Conservation (phyloP, 2,329 filamentous ascomycete genomes). For the Nakataea oryzae region DNA sequence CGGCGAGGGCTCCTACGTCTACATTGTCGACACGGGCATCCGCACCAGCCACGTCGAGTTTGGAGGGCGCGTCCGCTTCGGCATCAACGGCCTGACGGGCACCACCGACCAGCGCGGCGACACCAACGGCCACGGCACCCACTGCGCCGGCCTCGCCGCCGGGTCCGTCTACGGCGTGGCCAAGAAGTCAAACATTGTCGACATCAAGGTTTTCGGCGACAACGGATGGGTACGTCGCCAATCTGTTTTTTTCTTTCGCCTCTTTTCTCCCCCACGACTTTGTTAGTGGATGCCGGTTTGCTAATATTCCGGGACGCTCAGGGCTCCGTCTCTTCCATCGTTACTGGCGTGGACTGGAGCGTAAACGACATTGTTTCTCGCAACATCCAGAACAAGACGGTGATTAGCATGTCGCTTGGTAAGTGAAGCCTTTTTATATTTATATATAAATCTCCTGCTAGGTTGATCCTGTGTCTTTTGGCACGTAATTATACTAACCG, state of each 20-base stretch:
- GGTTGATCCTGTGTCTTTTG: background rate
- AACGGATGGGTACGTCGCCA: slow-evolving; percentile 20
- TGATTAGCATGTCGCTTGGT: slow-evolving; percentile 51
- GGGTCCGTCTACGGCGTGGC: slow-evolving; percentile 52
- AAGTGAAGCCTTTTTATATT: background rate
- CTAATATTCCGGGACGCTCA: background rate
- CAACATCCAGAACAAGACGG: slow-evolving; percentile 35
- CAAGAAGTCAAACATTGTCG: slow-evolving; percentile 42
- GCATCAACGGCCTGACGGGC: slow-evolving; percentile 34
- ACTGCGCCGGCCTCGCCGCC: slow-evolving; percentile 54
- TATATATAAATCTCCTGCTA: background rate
- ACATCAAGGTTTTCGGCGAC: slow-evolving; percentile 51
- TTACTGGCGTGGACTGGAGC: slow-evolving; percentile 48
- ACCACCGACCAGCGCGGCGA: slow-evolving; percentile 27
- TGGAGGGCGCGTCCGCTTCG: slow-evolving; percentile 42
- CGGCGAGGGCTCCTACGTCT: slow-evolving; percentile 47
- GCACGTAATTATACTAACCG: background rate
- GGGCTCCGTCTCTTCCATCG: slow-evolving; percentile 27
- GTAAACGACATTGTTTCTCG: slow-evolving; percentile 30
- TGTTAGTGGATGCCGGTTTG: background rate
- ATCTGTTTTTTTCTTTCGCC: background rate
- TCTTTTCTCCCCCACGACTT: background rate
- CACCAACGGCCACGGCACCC: slow-evolving; percentile 52
- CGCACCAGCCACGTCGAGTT: slow-evolving; percentile 43
- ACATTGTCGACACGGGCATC: slow-evolving; percentile 58